Base-by-base conservation (phyloP, 2,329 filamentous ascomycete genomes). In the Epichloe baconii region DNA sequence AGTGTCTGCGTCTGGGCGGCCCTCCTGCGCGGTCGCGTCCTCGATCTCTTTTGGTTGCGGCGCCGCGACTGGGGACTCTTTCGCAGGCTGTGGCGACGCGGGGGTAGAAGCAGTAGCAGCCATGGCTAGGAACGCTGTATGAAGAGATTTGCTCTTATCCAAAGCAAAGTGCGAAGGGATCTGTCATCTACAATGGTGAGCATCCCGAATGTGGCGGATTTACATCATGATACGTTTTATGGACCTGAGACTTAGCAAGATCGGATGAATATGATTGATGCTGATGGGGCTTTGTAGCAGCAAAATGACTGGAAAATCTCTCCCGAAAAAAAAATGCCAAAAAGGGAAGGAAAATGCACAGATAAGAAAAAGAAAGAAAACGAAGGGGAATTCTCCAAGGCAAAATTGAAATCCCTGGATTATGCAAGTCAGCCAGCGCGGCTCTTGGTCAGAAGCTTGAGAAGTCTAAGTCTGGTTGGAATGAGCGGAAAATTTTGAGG, bases 121-220 rank as follows among this genome's bases (percentile, higher is more conserved):
- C 55, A 56, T 56, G 47, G 34, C 45, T 46, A 19, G 3, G 35
- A 34, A 7, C 26, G 12, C n/a, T 31, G 43, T 38, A 40, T 34
- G 23, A 31, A 31, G 41, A 44, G 40, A 19, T 19, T 37, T 51
- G 15, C 11, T 54, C 56, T 37, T 50, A 35, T 44, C 48, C 55
- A 14, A 23, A 51, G 15, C 55, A 52, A 41, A 31, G 41, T 23
- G 31, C 21, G 19, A 19, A 17, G 5, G 57, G 53, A 47, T 59
- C 56, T 54, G 62, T 64, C 64, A 65, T 66, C 59, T 63, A 56
- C 60, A 66, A 62, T 59, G 58, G 66, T 68, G 66, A 68, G 66
- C 62, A 60, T 66, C 58, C 60, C 62, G 62, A 59, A 66, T 12
- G 59, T 54, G 52, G 48, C 57, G 53, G 58, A 51, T 56, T 40